Conservation (phyloP, 2,329 filamentous ascomycete species). For the Chaetomium sp. region DNA sequence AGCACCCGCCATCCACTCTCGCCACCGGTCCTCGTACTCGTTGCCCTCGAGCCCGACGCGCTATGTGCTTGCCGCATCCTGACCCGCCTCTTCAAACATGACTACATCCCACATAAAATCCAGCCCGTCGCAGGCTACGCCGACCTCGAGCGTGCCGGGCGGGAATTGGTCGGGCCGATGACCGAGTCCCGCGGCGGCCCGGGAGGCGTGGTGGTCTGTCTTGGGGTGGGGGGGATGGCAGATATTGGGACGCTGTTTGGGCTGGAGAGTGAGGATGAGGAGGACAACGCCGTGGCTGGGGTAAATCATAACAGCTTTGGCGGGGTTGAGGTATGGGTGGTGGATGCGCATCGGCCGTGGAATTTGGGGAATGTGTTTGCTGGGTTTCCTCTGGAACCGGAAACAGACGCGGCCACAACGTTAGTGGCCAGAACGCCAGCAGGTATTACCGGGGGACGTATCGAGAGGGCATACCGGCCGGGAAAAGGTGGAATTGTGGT, state of each 20-base stretch:
- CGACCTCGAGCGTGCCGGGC: conserved; percentile 74
- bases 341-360: conserved; percentile 89
- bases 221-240: conserved; percentile 87
- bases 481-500: conserved; percentile 85
- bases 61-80: conserved; percentile 94
- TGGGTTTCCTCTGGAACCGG: conserved; percentile 53
- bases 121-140: conserved; percentile 90
- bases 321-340: conserved; percentile 90
- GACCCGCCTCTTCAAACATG: conserved; percentile 86
- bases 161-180: conserved; percentile 76
- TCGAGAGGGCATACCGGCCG: conserved; percentile 65
- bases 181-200: conserved; percentile 76
- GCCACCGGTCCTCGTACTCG: conserved; percentile 83
- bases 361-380: conserved; percentile 92
- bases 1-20: conserved; percentile 82
- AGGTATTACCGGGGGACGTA: conserved; percentile 67
- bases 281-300: conserved; percentile 40
- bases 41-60: conserved; percentile 89
- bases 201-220: conserved; percentile 83
- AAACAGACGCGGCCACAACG: conserved; percentile 40
- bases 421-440: conserved; percentile 47
- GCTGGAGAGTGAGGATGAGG: conserved; percentile 58
- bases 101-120: conserved; percentile 97
- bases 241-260: conserved; percentile 77
- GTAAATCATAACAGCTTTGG: conserved; percentile 43